Base-by-base conservation (phyloP, 495 filamentous ascomycete genomes). In the Aspergillus conjunctus region DNA sequence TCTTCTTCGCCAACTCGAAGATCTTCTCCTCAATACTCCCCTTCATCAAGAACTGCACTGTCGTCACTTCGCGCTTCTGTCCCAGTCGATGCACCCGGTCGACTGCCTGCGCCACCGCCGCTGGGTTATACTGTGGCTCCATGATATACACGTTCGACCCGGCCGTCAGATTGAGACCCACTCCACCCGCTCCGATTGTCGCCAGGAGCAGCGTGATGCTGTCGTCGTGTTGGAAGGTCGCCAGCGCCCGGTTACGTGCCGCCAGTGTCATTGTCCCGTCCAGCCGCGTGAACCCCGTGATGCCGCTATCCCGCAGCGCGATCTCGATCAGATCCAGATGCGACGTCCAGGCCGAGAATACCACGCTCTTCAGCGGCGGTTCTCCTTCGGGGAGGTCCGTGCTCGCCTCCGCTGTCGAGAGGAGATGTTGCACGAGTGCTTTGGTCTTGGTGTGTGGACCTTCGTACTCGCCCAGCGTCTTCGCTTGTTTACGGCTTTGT, bases 71-170 rank as follows among this genome's bases (percentile, higher is more conserved):
- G 8, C 93, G 82, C 66, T 82, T 93, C 77, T 98, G 94, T 0
- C 94, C 94, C 18, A 98, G 81, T 17, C 94, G 88, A 70, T 98
- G 94, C 22, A 98, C 89, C 45, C 94, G 90, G 66, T 98, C 94
- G 8, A 98, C 81, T 4, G 94, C 94, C 71, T 98, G 94, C 6
- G 92, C 91, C 64, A 98, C 93, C 0, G 92, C 90, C 6, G 92
- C 93, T 2, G 94, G 94, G 71, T 98, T 98, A 71, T 91, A 98
- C 65, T 97, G 92, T 2, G 94, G 94, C 73, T 98, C 94, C 94
- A 98, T 97, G 48, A 98, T 88, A 66, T 92, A 98, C 12, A 93
- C 94, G 39, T 85, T 87, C 68, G 86, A 93, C 21, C 87, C 94
- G 3, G 88, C 78, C 0, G 92, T 97, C 21, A 98, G 80, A 67